A percentile compares a stretch with the other conserved stretches of the same genome.
Conservation (phyloP, 139 green algal genomes). For the Eudorina sp. region DNA sequence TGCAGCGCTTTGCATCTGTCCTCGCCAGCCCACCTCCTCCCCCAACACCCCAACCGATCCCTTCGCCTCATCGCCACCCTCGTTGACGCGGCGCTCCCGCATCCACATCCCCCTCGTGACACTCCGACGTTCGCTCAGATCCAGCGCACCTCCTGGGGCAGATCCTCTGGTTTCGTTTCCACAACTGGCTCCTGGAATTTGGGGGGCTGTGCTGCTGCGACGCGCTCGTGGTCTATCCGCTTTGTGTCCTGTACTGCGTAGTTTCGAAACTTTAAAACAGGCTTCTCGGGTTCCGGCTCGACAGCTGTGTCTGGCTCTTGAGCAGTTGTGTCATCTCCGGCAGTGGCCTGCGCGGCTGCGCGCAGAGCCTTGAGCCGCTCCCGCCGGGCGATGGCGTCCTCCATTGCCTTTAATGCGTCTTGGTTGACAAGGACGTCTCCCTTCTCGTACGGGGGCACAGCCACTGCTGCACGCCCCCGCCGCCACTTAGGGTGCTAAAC, state of each 20-base stretch:
- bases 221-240: conserved; percentile 80
- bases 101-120: not conserved
- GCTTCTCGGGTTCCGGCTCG: conserved; percentile 52
- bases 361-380: conserved; percentile 68
- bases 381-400: conserved; percentile 57
- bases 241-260: conserved; percentile 80
- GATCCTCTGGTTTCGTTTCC: conserved; percentile 66
- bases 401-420: no score
- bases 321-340: conserved; percentile 26
- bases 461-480: no score
- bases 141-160: conserved; percentile 69
- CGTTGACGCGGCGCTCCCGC: no score
- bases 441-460: no score
- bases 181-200: conserved; percentile 74
- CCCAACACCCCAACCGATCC: no score
- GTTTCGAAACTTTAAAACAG: conserved; percentile 87
- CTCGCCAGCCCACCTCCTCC: no score
- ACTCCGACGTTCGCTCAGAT: not conserved
- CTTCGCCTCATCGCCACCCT: no score
- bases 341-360: conserved; percentile 52
- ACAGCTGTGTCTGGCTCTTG: not conserved
- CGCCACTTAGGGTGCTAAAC: no score
- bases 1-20: no score
- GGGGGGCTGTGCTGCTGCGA: conserved; percentile 73
- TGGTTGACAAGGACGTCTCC: no score